phyloP scores from a whole-genome alignment of 495 filamentous ascomycete species.

The Halenospora varia region DNA sequence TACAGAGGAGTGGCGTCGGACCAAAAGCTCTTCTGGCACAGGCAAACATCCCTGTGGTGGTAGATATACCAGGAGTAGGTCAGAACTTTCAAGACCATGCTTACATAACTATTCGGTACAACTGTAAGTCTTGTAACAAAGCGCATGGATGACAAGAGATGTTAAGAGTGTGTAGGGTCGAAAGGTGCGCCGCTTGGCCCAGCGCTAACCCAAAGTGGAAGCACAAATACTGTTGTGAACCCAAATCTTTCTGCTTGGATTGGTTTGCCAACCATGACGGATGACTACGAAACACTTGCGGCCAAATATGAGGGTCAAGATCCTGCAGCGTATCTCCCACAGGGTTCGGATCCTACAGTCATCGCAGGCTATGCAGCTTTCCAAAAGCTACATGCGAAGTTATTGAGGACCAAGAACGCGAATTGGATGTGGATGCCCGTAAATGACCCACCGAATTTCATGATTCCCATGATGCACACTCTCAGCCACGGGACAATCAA shows the following conservation, averaged over 20 bases:
- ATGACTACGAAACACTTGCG: background rate
- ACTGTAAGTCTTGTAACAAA: background rate
- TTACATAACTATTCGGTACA: background rate
- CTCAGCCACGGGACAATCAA: background rate
- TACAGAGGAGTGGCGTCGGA: constrained; percentile 61
- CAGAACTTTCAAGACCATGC: constrained; percentile 68
- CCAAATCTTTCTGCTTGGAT: too few species aligned
- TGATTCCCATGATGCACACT: too few species aligned
- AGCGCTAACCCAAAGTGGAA: too few species aligned
- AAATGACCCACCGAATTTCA: too few species aligned
- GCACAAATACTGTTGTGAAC: too few species aligned
- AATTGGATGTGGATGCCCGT: too few species aligned
- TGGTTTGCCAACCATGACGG: background rate
- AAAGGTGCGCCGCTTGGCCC: too few species aligned
- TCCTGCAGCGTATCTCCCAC: background rate
- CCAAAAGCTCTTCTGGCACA: constrained; percentile 46
- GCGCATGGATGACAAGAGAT: too few species aligned
- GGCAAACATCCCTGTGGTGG: constrained; percentile 50
- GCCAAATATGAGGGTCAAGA: background rate
- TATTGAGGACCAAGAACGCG: background rate
- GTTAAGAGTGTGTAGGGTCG: too few species aligned
- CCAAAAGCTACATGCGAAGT: background rate
- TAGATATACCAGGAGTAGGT: constrained; percentile 71
- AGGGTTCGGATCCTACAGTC: background rate
- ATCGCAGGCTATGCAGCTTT: background rate